These are phyloP conservation scores for Acer negundo DNA, from an alignment of 345 rosid genomes.

Conservation along the genomic window DNA sequence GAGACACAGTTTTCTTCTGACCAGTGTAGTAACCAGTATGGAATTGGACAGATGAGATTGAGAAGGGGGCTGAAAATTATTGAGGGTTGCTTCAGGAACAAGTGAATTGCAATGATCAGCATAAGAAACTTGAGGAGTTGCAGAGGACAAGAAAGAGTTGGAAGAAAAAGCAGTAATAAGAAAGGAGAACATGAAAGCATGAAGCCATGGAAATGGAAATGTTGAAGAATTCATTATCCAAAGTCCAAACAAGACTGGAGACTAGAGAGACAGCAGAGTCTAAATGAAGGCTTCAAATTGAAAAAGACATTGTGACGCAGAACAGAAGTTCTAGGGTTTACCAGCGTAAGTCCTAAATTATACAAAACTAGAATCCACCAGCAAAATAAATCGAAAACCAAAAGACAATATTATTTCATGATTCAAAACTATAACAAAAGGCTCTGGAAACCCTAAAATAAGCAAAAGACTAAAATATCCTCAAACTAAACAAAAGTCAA, in stretches of 20 bases:
- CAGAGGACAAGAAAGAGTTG: conserved; percentile 7
- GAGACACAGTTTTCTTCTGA: conserved; percentile 1
- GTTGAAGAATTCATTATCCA: not conserved
- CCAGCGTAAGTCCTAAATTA: too few relatives aligned
- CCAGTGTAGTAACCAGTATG: conserved; percentile 25
- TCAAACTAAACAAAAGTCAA: too few relatives aligned
- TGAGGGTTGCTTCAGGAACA: conserved; percentile 27
- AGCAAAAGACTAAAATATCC: too few relatives aligned
- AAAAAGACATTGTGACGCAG: not conserved
- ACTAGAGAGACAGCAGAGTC: not conserved
- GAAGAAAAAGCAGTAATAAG: not conserved
- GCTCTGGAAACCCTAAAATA: too few relatives aligned
- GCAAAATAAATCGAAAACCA: too few relatives aligned
- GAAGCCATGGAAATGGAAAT: not conserved
- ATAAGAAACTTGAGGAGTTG: conserved; percentile 18
- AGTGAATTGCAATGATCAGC: conserved; percentile 30
- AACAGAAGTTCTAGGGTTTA: too few relatives aligned
- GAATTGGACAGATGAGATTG: conserved; percentile 5
- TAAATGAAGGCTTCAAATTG: not conserved
- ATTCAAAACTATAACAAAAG: too few relatives aligned
- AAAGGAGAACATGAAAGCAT: not conserved
- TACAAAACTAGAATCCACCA: too few relatives aligned
- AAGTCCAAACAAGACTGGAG: not conserved
- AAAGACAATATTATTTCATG: too few relatives aligned
- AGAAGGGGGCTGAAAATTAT: not conserved